A percentile compares a stretch with the other conserved stretches of the same genome.
phyloP scores from a whole-genome alignment of 1,139 yeast species.

The Protomyces pachydermus region DNA sequence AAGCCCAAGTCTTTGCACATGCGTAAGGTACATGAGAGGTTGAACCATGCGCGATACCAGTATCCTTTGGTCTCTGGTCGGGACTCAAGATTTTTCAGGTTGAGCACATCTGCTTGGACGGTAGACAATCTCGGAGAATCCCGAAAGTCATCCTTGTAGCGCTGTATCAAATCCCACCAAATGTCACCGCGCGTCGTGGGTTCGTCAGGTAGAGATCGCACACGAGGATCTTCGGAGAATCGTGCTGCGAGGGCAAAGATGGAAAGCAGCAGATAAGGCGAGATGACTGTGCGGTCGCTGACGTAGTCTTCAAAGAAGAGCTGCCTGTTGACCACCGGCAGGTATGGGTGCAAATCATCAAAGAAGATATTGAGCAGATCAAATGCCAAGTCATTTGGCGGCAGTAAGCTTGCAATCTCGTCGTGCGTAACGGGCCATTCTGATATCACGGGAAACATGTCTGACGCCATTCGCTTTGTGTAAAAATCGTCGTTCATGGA shows the following conservation, averaged over 20 bases:
- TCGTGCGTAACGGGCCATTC: slow-evolving; percentile 12
- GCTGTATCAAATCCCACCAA: slow-evolving; percentile 3
- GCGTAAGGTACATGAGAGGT: slow-evolving; percentile 7
- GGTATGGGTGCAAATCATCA: slow-evolving; percentile 19
- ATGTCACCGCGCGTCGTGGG: slow-evolving; percentile 7
- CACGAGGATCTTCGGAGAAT: slow-evolving; percentile 12
- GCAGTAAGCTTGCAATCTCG: slow-evolving; percentile 6
- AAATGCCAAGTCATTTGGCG: slow-evolving; percentile 15
- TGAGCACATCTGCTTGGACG: slow-evolving; percentile 18
- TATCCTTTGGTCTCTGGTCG: slow-evolving; percentile 9
- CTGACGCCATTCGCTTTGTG: neutral
- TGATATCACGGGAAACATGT: neutral
- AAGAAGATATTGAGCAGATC: slow-evolving; percentile 11
- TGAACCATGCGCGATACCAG: slow-evolving; percentile 15
- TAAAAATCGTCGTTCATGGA: slow-evolving; percentile 3
- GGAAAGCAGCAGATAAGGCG: slow-evolving; percentile 10
- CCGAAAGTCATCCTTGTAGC: slow-evolving; percentile 4
- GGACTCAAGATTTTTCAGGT: slow-evolving; percentile 23
- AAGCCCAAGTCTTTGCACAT: slow-evolving; percentile 19
- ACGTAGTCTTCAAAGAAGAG: slow-evolving; percentile 1
- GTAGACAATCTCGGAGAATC: slow-evolving; percentile 22
- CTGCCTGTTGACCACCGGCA: slow-evolving; percentile 17
- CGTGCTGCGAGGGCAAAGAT: slow-evolving; percentile 23
- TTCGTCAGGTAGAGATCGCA: neutral
- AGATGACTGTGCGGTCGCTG: neutral